These are phyloP conservation scores for Penicillium sp. DNA, from an alignment of 2,329 filamentous ascomycete genomes.

Conservation along the genomic window DNA sequence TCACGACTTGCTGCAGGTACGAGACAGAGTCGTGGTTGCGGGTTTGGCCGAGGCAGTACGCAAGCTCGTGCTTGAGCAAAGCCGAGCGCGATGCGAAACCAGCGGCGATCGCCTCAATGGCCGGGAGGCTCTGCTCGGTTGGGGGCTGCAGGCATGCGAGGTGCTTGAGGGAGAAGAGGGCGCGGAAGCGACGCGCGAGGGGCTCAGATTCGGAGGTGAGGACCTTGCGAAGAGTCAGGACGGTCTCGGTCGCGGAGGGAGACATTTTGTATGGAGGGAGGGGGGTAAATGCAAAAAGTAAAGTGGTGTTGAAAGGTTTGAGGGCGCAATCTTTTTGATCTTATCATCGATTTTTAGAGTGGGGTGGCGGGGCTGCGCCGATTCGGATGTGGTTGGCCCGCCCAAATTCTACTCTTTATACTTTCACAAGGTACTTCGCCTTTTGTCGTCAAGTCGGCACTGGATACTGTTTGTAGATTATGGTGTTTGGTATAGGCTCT, in stretches of 20 bases:
- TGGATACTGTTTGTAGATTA: too few species aligned
- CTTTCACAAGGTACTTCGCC: not conserved
- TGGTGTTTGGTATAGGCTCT: too few species aligned
- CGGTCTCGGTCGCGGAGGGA: conserved; percentile 36
- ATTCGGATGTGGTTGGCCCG: conserved; percentile 19
- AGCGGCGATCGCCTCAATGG: conserved; percentile 79
- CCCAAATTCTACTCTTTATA: conserved; percentile 3
- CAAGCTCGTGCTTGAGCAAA: conserved; percentile 91
- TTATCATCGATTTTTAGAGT: conserved; percentile 42
- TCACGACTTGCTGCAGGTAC: conserved; percentile 69
- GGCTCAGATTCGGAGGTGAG: conserved; percentile 77
- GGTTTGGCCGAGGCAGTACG: conserved; percentile 94
- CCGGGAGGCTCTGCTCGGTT: conserved; percentile 58
- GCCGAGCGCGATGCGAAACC: conserved; percentile 82
- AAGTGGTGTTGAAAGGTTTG: conserved; percentile 2
- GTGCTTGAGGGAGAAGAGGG: conserved; percentile 96
- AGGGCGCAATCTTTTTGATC: conserved; percentile 31
- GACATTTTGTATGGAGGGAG: conserved; percentile 25
- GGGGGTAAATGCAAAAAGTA: not conserved
- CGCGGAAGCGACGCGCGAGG: conserved; percentile 86
- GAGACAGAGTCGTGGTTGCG: conserved; percentile 72
- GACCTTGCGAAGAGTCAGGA: conserved; percentile 60
- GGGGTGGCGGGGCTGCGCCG: conserved; percentile 34
- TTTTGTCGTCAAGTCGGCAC: not conserved
- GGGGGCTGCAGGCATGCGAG: conserved; percentile 67